Percentiles rank a stretch among this genome's conserved stretches.
These are phyloP conservation scores for Phragmites australis DNA, from an alignment of 176 grass and related monocot genomes.

Conservation along the genomic window DNA sequence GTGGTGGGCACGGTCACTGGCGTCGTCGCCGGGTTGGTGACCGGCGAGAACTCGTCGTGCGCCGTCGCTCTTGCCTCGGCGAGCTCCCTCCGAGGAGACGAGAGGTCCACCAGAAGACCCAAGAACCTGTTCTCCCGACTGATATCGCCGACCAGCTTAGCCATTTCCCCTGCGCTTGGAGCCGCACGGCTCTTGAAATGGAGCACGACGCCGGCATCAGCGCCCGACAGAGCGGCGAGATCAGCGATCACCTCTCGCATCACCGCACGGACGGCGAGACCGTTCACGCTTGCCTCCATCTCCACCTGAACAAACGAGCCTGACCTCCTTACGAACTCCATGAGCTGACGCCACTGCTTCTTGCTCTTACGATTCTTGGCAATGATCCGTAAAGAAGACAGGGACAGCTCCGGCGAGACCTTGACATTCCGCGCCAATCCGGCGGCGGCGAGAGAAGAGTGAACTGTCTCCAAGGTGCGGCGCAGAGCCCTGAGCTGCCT, in stretches of 20 bases:
- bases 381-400: constrained; percentile 44
- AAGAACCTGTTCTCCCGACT: constrained; percentile 27
- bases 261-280: neutral
- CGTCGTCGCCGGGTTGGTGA: constrained; percentile 55
- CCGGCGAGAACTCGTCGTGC: constrained; percentile 53
- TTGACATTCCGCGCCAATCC: constrained; percentile 24
- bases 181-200: constrained; percentile 23
- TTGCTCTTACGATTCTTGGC: neutral
- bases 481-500: constrained; percentile 32
- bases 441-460: constrained; percentile 29
- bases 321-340: constrained; percentile 46
- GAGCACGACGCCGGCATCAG: constrained; percentile 40
- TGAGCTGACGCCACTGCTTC: constrained; percentile 36
- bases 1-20: constrained; percentile 63
- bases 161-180: constrained; percentile 30
- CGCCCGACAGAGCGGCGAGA: constrained; percentile 12
- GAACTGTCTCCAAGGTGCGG: constrained; percentile 41
- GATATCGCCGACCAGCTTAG: constrained; percentile 21
- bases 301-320: constrained; percentile 47
- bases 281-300: neutral
- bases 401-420: constrained; percentile 49
- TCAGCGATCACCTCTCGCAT: constrained; percentile 17
- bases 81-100: constrained; percentile 8
- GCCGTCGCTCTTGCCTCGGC: constrained; percentile 27
- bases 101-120: constrained; percentile 31